Percentiles rank a stretch among this genome's conserved stretches.
phyloP scores from a whole-genome alignment of 2,329 filamentous ascomycete genomes.

The Myriosclerotinia scirpicola region DNA sequence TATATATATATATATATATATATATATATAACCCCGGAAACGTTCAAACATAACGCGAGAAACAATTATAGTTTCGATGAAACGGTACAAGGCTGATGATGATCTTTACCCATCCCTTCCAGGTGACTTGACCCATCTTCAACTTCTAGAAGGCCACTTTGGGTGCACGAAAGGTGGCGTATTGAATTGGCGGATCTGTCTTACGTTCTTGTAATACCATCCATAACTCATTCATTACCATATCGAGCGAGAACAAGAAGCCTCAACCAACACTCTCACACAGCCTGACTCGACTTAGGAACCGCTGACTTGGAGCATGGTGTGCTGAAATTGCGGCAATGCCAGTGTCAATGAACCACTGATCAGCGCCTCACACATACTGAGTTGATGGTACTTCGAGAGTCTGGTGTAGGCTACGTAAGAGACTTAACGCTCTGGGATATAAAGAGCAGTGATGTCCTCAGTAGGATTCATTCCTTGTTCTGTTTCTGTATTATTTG shows the following conservation, averaged over 20 bases:
- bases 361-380: neutral
- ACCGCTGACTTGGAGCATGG: neutral
- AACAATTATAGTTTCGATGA: neutral
- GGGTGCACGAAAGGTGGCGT: constrained; percentile 7
- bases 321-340: neutral
- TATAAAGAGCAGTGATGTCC: neutral
- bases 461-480: neutral
- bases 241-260: neutral
- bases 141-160: neutral
- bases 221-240: neutral
- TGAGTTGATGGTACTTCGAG: neutral
- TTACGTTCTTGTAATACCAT: neutral
- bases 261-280: neutral
- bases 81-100: too few relatives aligned
- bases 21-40: too few relatives aligned
- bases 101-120: neutral
- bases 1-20: too few relatives aligned
- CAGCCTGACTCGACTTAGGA: neutral
- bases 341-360: neutral
- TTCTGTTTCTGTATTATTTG: neutral
- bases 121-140: neutral
- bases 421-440: neutral
- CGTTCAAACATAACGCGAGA: neutral
- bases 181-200: neutral
- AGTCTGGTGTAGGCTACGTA: neutral